A percentile compares a stretch with the other conserved stretches of the same genome.
Conservation (phyloP, 129 eudicot species). For the Logfia minima region DNA sequence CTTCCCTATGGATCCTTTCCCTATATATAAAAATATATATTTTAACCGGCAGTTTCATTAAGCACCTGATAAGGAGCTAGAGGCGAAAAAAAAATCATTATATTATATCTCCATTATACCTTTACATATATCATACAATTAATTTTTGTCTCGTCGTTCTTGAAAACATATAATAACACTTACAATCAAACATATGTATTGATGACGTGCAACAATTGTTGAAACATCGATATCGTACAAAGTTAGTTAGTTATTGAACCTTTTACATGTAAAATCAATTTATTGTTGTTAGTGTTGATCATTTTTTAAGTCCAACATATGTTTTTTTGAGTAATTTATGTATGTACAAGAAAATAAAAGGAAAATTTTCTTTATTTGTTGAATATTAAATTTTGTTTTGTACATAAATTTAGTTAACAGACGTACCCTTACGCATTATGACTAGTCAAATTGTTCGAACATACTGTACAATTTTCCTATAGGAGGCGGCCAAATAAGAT, state of each 20-base stretch:
- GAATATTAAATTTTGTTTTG: not conserved
- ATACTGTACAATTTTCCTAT: no score
- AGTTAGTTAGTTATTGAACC: not conserved
- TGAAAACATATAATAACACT: not conserved
- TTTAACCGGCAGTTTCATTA: no score
- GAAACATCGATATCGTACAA: not conserved
- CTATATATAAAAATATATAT: no score
- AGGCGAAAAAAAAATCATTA: no score
- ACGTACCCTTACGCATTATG: not conserved
- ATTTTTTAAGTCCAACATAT: not conserved
- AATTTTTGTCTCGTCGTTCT: not conserved
- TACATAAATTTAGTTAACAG: not conserved
- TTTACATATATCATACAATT: not conserved
- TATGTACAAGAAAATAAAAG: not conserved
- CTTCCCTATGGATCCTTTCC: no score
- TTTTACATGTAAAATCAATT: slow-evolving; percentile 1
- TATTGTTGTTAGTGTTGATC: not conserved
- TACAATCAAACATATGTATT: not conserved
- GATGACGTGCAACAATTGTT: not conserved
- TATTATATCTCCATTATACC: no score
- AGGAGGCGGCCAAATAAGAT: not conserved
- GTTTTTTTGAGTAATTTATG: not conserved
- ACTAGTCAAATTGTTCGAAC: not conserved
- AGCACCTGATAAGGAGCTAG: no score
- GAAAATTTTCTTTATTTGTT: not conserved